Evolutionary conservation across 345 rosid genomes (phyloP).

Genomic region (Iberis pinnata): DNA sequence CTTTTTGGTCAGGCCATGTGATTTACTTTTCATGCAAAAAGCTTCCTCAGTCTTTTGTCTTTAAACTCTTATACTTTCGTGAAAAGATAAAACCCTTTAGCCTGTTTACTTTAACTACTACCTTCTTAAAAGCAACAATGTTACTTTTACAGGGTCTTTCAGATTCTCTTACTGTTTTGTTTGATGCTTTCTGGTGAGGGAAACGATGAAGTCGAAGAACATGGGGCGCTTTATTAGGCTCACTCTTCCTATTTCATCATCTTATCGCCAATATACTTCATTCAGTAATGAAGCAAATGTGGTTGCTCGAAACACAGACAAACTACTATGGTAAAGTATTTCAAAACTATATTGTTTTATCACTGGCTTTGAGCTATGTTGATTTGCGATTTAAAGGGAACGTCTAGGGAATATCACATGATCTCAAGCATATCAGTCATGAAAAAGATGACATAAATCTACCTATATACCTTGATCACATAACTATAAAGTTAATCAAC

Average conservation of each 20-base stretch:
- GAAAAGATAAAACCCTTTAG: slow-evolving; percentile 28
- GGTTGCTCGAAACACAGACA: slow-evolving; percentile 7
- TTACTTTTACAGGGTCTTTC: slow-evolving; percentile 25
- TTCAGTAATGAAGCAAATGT: slow-evolving; percentile 13
- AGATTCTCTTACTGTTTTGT: slow-evolving; percentile 21
- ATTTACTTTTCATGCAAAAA: slow-evolving; percentile 38
- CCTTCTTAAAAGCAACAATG: slow-evolving; percentile 33
- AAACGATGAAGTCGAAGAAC: slow-evolving; percentile 12
- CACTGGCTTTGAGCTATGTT: slow-evolving; percentile 6
- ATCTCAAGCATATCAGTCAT: slow-evolving; percentile 11
- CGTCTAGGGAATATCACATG: slow-evolving; percentile 23
- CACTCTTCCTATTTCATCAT: slow-evolving; percentile 5
- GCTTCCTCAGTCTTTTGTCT: slow-evolving; percentile 27
- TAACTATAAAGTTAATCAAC: slow-evolving; percentile 26
- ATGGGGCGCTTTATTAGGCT: slow-evolving; percentile 10
- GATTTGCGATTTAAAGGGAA: slow-evolving; percentile 9
- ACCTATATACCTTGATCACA: slow-evolving; percentile 26
- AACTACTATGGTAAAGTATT: slow-evolving; percentile 8
- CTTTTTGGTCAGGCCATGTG: slow-evolving; percentile 31
- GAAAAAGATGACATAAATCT: slow-evolving; percentile 20
- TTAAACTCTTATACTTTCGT: slow-evolving; percentile 27
- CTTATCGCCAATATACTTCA: slow-evolving; percentile 8
- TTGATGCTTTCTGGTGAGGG: slow-evolving; percentile 25
- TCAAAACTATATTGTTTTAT: slow-evolving; percentile 9
- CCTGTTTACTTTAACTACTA: slow-evolving; percentile 21